A percentile compares a stretch with the other conserved stretches of the same genome.
phyloP scores from a whole-genome alignment of 345 rosid genomes.

The Carallia brachiata region DNA sequence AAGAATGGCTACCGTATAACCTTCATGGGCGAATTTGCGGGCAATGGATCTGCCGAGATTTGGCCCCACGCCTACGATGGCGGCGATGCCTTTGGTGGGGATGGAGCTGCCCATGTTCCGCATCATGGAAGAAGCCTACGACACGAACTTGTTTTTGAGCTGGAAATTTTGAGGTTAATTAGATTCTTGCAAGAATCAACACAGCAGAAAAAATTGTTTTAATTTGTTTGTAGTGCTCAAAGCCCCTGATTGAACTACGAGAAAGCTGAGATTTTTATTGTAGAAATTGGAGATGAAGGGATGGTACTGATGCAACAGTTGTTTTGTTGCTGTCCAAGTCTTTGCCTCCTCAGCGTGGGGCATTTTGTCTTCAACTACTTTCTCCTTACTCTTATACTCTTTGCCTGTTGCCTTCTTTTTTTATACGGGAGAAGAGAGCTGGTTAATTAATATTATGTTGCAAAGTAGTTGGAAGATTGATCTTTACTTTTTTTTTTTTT shows the following conservation, averaged over 20 bases:
- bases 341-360: neutral
- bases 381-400: neutral
- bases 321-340: neutral
- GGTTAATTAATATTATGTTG: too few species aligned
- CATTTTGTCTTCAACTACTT: neutral
- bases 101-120: neutral
- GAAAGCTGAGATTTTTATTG: too few species aligned
- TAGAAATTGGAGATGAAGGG: neutral
- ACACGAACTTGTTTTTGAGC: too few species aligned
- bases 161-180: neutral
- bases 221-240: neutral
- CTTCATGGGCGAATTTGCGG: conserved; percentile 90
- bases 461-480: too few species aligned
- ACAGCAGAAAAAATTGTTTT: neutral
- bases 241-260: too few species aligned
- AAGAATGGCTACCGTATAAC: conserved; percentile 93
- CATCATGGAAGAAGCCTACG: neutral
- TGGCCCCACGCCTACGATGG: conserved; percentile 95
- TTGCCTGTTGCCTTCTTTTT: neutral
- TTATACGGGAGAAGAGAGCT: neutral
- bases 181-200: neutral
- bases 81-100: conserved; percentile 45
- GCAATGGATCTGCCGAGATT: conserved; percentile 90
- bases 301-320: neutral
- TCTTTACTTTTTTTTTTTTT: too few species aligned